Conservation (phyloP, 768 basidiomycete species). For the Mrakia frigida region DNA sequence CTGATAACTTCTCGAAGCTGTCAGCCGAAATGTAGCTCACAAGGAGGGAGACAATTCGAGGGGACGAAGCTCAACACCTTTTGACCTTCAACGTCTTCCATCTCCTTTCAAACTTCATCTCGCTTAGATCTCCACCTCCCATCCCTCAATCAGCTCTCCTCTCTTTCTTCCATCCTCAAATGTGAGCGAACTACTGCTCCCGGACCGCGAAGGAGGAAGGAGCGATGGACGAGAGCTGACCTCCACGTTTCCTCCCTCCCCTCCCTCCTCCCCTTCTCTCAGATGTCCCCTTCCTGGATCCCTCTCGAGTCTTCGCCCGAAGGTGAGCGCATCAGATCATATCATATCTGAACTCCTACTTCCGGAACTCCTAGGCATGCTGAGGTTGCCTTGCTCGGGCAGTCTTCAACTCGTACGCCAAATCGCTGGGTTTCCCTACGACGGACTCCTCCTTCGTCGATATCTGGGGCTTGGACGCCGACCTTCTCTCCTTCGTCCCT, state of each 20-base stretch:
- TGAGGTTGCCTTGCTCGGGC: background rate
- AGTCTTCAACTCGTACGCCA: slow-evolving; percentile 58
- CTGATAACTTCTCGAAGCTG: no score
- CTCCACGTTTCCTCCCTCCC: slow-evolving; percentile 4
- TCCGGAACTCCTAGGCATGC: background rate
- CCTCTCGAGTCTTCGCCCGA: background rate
- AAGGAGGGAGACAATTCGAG: no score
- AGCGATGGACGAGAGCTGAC: background rate
- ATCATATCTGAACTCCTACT: background rate
- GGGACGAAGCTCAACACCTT: no score
- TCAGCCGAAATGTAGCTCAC: no score
- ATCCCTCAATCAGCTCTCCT: no score
- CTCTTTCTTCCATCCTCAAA: background rate
- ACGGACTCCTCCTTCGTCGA: slow-evolving; percentile 58
- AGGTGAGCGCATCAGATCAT: background rate
- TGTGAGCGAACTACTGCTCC: background rate
- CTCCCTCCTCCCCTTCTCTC: background rate
- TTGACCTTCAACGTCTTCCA: no score
- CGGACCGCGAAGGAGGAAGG: background rate
- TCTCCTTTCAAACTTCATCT: no score
- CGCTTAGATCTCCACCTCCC: no score
- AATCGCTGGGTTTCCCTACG: slow-evolving; percentile 59
- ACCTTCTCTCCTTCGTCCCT: slow-evolving; percentile 68
- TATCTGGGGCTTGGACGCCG: slow-evolving; percentile 63
- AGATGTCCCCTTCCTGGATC: slow-evolving; percentile 1